Percentiles rank a stretch among this genome's conserved stretches.
These are phyloP conservation scores for Cadophora sp. DNA, from an alignment of 2,329 filamentous ascomycete genomes.

Conservation along the genomic window DNA sequence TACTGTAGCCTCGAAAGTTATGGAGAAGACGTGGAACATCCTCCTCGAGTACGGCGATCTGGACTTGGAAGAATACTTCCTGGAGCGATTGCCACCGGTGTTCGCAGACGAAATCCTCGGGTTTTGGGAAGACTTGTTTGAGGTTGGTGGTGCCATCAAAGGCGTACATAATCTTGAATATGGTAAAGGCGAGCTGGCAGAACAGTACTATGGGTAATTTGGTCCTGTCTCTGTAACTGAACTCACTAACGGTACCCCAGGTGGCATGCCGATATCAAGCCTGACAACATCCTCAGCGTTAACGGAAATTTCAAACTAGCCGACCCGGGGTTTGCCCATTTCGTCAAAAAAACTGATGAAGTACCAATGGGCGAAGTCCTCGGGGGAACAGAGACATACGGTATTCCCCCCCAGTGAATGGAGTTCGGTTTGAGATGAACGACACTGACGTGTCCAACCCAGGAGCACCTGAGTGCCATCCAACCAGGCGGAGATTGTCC, in stretches of 20 bases:
- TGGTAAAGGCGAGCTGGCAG: neutral
- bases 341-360: constrained; percentile 22
- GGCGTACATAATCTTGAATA: constrained; percentile 41
- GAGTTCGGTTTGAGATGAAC: neutral
- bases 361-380: neutral
- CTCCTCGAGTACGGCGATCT: constrained; percentile 44
- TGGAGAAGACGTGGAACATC: neutral
- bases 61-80: constrained; percentile 45
- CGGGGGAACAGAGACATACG: neutral
- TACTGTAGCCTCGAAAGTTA: too few species aligned
- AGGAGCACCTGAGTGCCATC: constrained; percentile 30
- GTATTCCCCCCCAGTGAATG: neutral
- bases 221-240: neutral
- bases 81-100: constrained; percentile 41
- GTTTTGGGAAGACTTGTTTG: constrained; percentile 46
- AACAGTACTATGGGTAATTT: neutral
- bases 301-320: constrained; percentile 48
- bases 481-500: neutral
- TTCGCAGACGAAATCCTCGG: constrained; percentile 39
- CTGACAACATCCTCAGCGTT: constrained; percentile 46
- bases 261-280: constrained; percentile 49
- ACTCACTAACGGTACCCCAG: neutral
- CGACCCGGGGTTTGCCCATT: constrained; percentile 48
- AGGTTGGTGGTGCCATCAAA: constrained; percentile 43
- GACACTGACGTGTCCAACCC: neutral